Evolutionary conservation across 2,329 filamentous ascomycete genomes (phyloP), one percentile per base, ranked within the genome.

Genomic region (Ophiosphaerella narmari): DNA sequence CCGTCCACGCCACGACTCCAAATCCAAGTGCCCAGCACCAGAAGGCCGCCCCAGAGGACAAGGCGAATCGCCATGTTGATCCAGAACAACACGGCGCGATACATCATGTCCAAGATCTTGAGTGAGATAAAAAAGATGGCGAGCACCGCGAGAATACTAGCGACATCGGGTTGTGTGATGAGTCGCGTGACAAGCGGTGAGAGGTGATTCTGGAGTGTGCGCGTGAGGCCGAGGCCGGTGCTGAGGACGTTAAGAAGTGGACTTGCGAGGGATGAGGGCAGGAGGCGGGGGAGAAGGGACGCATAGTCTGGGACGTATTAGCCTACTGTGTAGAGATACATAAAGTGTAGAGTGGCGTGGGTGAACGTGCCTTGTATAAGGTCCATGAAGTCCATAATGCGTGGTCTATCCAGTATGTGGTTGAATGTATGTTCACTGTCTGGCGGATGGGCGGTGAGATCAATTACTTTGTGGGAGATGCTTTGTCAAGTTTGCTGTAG

Each of bases 71-170:
- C 79, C 47, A 96, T 67, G n/a, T 82, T 78, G 44, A 91, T 83
- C 85, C 90, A 91, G 77, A 86, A 95, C 66, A 91, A 77, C 50
- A 96, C 79, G 16, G 90, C 75, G 52, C 90, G 83, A 54, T 86
- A 85, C 14, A 91, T 77, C 76, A 88, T 87, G 68, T 86, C 82
- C 57, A 87, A 75, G 36, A 94, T 77, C 57, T 84, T 82, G 51
- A 87, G 74, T 11, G 79, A 80, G 48, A 92, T 70, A 67, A 91
- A 78, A 43, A 93, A 72, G 47, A 86, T 74, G 26, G 86, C 60
- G 38, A 87, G 74, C 4, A 89, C 76, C 7, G 86, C 63, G 12
- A 78, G 76, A 43, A 87, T 73, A 8, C 81, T 77, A 39, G 81
- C 72, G 47, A 80, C 70, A 63, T 80, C 77, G 43, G 77, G 77